Evolutionary conservation across 2,329 filamentous ascomycete species (phyloP).

Genomic region (Calonectria leucothoes): DNA sequence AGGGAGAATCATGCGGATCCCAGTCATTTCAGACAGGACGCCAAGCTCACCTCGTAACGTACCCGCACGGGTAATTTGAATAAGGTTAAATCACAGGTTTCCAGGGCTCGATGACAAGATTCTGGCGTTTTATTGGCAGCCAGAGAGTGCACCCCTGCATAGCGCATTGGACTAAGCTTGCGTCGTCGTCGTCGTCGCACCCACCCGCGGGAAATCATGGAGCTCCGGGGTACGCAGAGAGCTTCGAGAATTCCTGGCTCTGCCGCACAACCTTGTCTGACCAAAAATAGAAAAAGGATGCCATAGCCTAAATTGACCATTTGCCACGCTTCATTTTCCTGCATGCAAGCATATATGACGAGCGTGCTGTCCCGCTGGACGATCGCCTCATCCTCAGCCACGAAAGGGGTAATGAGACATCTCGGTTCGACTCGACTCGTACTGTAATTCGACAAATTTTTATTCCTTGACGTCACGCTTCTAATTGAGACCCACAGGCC

Average conservation of each 20-base stretch:
- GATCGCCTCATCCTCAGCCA: too few relatives aligned
- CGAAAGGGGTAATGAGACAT: background rate
- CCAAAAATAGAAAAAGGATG: background rate
- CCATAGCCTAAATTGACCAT: background rate
- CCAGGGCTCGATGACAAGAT: background rate
- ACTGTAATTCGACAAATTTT: background rate
- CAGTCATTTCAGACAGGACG: background rate
- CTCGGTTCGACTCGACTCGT: background rate
- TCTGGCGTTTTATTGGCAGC: background rate
- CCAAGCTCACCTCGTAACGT: background rate
- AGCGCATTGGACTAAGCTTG: background rate
- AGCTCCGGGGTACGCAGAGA: background rate
- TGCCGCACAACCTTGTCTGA: background rate
- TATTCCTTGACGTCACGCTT: background rate
- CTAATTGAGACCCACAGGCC: background rate
- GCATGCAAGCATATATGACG: background rate
- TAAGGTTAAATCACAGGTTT: background rate
- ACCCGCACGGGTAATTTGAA: background rate
- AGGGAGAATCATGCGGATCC: background rate
- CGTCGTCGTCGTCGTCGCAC: background rate
- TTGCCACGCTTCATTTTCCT: background rate
- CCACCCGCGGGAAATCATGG: background rate
- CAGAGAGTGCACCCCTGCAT: background rate
- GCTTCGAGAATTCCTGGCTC: background rate
- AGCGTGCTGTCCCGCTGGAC: background rate